Conservation (phyloP, 345 rosid species). For the Pelargonium nanum region DNA sequence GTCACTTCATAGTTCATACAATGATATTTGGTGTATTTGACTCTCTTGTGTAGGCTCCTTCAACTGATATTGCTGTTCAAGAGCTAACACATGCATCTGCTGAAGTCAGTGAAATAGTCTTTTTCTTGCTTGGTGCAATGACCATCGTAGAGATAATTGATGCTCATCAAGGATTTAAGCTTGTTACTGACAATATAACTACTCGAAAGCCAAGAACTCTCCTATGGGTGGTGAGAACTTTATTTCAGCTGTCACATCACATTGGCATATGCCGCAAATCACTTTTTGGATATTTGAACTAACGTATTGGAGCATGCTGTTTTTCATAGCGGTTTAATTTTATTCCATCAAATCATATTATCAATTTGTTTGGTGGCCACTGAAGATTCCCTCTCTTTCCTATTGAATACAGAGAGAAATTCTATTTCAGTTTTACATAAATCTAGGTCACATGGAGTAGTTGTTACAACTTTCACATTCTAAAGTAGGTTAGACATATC, state of each 20-base stretch:
- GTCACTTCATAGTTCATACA: background rate
- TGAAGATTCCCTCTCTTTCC: background rate
- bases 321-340: background rate
- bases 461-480: background rate
- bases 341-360: background rate
- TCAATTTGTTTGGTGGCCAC: background rate
- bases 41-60: constrained; percentile 70
- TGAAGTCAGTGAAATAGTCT: constrained; percentile 92
- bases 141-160: constrained; percentile 96
- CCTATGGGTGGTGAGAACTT: constrained; percentile 81
- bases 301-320: background rate
- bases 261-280: background rate
- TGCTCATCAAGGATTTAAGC: constrained; percentile 99
- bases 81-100: constrained; percentile 85
- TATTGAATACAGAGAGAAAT: background rate
- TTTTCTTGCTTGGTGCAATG: constrained; percentile 98
- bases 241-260: constrained; percentile 4
- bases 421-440: background rate
- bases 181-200: constrained; percentile 90
- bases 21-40: constrained; percentile 8
- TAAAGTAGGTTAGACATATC: background rate
- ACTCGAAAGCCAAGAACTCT: constrained; percentile 77
- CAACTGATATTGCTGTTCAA: constrained; percentile 77
- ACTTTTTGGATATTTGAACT: background rate
- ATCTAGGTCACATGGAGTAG: background rate